Conservation (phyloP, 1,284 basidiomycete species). For the Baeospora myosura region DNA sequence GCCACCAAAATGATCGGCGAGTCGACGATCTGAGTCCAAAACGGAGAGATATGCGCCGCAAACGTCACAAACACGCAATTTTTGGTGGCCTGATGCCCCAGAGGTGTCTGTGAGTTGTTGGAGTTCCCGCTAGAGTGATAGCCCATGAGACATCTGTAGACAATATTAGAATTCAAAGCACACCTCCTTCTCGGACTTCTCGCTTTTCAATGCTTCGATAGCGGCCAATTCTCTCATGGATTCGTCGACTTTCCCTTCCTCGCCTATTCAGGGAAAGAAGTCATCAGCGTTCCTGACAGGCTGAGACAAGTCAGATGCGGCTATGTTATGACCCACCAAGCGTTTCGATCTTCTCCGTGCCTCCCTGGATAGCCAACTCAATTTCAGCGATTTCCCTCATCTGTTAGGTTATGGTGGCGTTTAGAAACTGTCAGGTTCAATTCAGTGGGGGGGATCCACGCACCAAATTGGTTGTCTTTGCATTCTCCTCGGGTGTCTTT, state of each 20-base stretch:
- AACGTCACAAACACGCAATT: constrained; percentile 97
- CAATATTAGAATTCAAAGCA: constrained; percentile 24
- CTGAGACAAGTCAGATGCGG: constrained; percentile 4
- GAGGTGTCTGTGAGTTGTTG: constrained; percentile 97
- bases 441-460: constrained; percentile 11
- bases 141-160: too few relatives aligned
- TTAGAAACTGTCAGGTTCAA: neutral
- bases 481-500: constrained; percentile 99
- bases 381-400: constrained; percentile 99
- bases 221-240: constrained; percentile 96
- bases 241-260: constrained; percentile 97
- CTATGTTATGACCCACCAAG: constrained; percentile 52
- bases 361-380: constrained; percentile 95
- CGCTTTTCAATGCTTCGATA: constrained; percentile 94
- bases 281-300: constrained; percentile 11
- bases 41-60: constrained; percentile 98
- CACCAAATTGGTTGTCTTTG: constrained; percentile 93
- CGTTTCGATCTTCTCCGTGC: constrained; percentile 95
- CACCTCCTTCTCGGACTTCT: constrained; percentile 95
- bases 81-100: constrained; percentile 98
- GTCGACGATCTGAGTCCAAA: constrained; percentile 94
- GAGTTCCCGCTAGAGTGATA: constrained; percentile 81
- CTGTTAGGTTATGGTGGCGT: constrained; percentile 31
- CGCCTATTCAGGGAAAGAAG: constrained; percentile 51
- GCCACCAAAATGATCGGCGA: constrained; percentile 99